Conservation (phyloP, 257 asterid genomes). For the Leptodermis oblonga region DNA sequence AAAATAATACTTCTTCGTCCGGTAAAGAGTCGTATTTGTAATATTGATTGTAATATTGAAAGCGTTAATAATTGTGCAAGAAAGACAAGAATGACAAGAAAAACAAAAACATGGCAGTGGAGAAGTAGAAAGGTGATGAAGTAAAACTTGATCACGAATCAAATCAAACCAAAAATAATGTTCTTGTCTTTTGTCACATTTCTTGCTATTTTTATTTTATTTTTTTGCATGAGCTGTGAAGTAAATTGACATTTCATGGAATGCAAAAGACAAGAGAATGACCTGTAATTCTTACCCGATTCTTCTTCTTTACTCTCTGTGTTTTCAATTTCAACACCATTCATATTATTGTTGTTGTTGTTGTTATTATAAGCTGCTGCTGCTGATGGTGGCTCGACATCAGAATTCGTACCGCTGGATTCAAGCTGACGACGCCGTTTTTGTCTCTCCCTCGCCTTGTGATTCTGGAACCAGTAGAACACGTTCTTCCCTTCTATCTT, state of each 20-base stretch:
- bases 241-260: conserved; percentile 10
- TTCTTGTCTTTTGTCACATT: neutral
- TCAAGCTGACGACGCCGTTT: conserved; percentile 81
- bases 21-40: too few relatives aligned
- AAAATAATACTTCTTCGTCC: too few relatives aligned
- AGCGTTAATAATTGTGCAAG: neutral
- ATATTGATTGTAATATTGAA: too few relatives aligned
- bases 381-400: conserved; percentile 23
- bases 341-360: too few relatives aligned
- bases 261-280: neutral
- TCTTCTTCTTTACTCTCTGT: conserved; percentile 44
- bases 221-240: conserved; percentile 3
- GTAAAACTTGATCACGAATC: neutral
- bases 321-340: conserved; percentile 27
- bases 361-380: neutral
- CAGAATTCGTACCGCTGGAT: conserved; percentile 31
- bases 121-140: neutral
- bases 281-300: conserved; percentile 16
- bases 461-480: conserved; percentile 95
- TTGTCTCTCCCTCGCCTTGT: conserved; percentile 89
- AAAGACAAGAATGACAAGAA: too few relatives aligned
- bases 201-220: neutral
- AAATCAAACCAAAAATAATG: neutral
- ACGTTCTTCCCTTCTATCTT: conserved; percentile 96
- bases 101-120: conserved; percentile 1